Percentiles rank a stretch among this genome's conserved stretches.
Evolutionary conservation across 2,329 filamentous ascomycete genomes (phyloP).

Genomic region (Gaeumannomyces sp.): DNA sequence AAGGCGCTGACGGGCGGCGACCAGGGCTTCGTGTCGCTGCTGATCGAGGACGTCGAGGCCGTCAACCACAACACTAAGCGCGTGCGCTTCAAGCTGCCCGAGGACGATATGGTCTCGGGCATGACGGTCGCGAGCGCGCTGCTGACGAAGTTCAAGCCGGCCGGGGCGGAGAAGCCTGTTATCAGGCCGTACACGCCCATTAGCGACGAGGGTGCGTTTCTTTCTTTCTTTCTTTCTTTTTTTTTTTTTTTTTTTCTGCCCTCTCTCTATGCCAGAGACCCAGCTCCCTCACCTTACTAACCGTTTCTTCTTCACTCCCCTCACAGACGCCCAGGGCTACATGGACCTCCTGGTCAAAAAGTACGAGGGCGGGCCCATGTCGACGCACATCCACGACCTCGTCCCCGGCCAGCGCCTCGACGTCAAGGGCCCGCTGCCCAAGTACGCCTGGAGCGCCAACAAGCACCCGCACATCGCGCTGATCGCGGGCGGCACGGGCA

Average conservation of each 20-base stretch:
- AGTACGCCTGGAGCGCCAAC: constrained; percentile 85
- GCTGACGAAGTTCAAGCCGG: constrained; percentile 84
- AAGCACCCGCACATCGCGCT: constrained; percentile 87
- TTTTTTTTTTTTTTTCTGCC: not conserved
- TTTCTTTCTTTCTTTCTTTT: constrained; percentile 1
- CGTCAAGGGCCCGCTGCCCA: constrained; percentile 92
- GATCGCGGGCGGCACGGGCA: constrained; percentile 91
- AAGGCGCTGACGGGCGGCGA: constrained; percentile 72
- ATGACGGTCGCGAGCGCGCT: constrained; percentile 78
- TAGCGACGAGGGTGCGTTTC: constrained; percentile 67
- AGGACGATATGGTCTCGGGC: constrained; percentile 78
- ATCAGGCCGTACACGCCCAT: constrained; percentile 90
- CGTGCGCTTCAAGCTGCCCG: constrained; percentile 80
- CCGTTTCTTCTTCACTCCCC: too few relatives aligned
- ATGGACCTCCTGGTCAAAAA: constrained; percentile 88
- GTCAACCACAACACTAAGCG: constrained; percentile 95
- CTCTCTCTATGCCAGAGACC: not conserved
- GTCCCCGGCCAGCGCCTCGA: constrained; percentile 74
- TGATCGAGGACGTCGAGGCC: constrained; percentile 69
- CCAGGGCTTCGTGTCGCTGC: constrained; percentile 80
- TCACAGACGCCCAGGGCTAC: constrained; percentile 57
- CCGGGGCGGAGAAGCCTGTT: constrained; percentile 76
- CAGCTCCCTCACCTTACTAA: too few relatives aligned
- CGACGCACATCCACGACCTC: constrained; percentile 78
- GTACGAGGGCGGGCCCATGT: constrained; percentile 90